phyloP scores from a whole-genome alignment of 192 early-diverging fungal species.

The Thamnidium elegans region DNA sequence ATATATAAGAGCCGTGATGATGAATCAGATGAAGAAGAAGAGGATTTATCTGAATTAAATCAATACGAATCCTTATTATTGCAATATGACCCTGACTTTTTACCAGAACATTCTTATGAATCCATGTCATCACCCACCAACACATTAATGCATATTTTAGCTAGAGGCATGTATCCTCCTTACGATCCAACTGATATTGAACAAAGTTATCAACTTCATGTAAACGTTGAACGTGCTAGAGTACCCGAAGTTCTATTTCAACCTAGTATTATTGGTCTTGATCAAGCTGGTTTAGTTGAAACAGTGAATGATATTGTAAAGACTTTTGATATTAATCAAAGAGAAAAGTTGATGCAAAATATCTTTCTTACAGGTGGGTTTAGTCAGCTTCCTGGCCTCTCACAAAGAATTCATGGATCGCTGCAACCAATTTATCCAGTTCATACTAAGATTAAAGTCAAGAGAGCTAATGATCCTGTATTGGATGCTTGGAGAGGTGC shows the following conservation, averaged over 20 bases:
- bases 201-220: slow-evolving; percentile 77
- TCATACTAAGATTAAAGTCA: slow-evolving; percentile 49
- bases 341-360: slow-evolving; percentile 51
- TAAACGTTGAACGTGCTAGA: slow-evolving; percentile 88
- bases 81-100: slow-evolving; percentile 71
- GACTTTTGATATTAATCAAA: slow-evolving; percentile 46
- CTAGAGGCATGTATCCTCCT: slow-evolving; percentile 54
- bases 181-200: slow-evolving; percentile 64
- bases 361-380: slow-evolving; percentile 81
- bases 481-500: slow-evolving; percentile 87
- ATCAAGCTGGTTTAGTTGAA: slow-evolving; percentile 87
- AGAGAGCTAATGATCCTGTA: slow-evolving; percentile 65
- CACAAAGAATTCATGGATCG: slow-evolving; percentile 59
- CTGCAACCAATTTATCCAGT: slow-evolving; percentile 65
- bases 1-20: slow-evolving; percentile 63
- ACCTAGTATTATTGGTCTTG: slow-evolving; percentile 79
- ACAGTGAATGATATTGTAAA: slow-evolving; percentile 64
- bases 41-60: slow-evolving; percentile 63
- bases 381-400: slow-evolving; percentile 60
- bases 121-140: slow-evolving; percentile 62
- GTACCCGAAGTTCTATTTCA: slow-evolving; percentile 92
- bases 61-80: slow-evolving; percentile 71
- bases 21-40: slow-evolving; percentile 76
- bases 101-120: slow-evolving; percentile 68
- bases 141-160: slow-evolving; percentile 71